These are phyloP conservation scores for Arthroderma sp. DNA, from an alignment of 2,329 filamentous ascomycete genomes.

Conservation along the genomic window DNA sequence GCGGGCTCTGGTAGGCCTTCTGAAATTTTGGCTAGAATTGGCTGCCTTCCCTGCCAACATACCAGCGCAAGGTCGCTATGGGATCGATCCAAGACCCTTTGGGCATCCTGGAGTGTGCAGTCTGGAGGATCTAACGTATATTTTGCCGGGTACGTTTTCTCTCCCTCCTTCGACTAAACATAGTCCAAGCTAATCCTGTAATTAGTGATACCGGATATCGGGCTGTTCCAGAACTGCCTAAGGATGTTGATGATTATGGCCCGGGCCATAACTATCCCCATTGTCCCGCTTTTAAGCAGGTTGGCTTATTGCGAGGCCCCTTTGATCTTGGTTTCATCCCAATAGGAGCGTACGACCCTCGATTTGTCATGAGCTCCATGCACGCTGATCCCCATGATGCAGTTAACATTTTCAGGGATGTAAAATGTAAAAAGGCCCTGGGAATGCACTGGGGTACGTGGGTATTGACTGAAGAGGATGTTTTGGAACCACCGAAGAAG, in stretches of 20 bases:
- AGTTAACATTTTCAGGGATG: conserved; percentile 81
- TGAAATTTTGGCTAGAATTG: conserved; percentile 57
- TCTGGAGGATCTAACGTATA: conserved; percentile 67
- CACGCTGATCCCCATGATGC: conserved; percentile 79
- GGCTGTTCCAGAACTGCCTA: conserved; percentile 51
- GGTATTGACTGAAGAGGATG: conserved; percentile 73
- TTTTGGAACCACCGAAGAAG: conserved; percentile 64
- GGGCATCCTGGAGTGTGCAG: conserved; percentile 72
- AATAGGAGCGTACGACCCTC: conserved; percentile 68
- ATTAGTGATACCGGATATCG: conserved; percentile 81
- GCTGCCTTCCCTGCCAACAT: conserved; percentile 77
- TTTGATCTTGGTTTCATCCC: conserved; percentile 89
- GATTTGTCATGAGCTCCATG: conserved; percentile 59
- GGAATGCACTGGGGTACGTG: conserved; percentile 90
- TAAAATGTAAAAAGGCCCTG: conserved; percentile 61
- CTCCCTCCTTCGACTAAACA: neutral
- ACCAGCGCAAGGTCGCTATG: conserved; percentile 54
- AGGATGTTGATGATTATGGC: conserved; percentile 57
- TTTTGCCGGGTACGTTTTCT: conserved; percentile 50
- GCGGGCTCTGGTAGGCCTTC: conserved; percentile 3
- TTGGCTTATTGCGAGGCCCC: conserved; percentile 65
- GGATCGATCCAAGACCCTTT: conserved; percentile 65
- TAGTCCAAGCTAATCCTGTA: conserved; percentile 3
- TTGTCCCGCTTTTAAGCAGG: conserved; percentile 75
- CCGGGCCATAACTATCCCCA: conserved; percentile 53